These are phyloP conservation scores for Actinomucor elegans DNA, from an alignment of 371 early-diverging fungal genomes.

Conservation along the genomic window DNA sequence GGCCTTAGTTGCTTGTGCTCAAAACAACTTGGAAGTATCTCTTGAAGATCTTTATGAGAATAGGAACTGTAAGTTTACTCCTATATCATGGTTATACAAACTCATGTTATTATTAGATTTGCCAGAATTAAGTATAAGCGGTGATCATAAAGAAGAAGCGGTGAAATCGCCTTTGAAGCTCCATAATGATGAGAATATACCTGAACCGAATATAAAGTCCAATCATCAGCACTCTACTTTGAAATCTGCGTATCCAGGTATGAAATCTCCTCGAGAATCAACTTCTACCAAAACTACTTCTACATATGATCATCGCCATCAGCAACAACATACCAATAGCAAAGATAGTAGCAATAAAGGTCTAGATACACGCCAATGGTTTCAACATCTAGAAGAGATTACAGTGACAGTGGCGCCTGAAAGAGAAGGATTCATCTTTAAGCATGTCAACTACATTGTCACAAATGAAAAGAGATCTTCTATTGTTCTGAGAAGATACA, in stretches of 20 bases:
- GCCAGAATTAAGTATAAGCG: slow-evolving; percentile 27
- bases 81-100: too few species aligned
- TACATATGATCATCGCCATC: background rate
- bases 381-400: slow-evolving; percentile 53
- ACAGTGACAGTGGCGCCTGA: slow-evolving; percentile 72
- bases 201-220: slow-evolving; percentile 4
- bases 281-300: background rate
- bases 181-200: background rate
- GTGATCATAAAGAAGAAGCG: background rate
- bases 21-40: slow-evolving; percentile 55
- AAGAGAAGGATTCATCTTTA: slow-evolving; percentile 55
- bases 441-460: slow-evolving; percentile 52
- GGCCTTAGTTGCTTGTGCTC: slow-evolving; percentile 68
- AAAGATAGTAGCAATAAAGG: background rate
- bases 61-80: slow-evolving; percentile 29
- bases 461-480: slow-evolving; percentile 45
- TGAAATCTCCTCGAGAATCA: slow-evolving; percentile 10
- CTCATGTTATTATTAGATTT: too few species aligned
- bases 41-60: slow-evolving; percentile 27
- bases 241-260: slow-evolving; percentile 19
- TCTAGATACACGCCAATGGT: slow-evolving; percentile 42
- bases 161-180: slow-evolving; percentile 2
- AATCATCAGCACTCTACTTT: slow-evolving; percentile 1
- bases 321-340: background rate
- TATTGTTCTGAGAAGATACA: slow-evolving; percentile 45